Evolutionary conservation across 441 rosid genomes (phyloP), one percentile per base, ranked within the genome.

Genomic region (Rhodomyrtus psidioides): DNA sequence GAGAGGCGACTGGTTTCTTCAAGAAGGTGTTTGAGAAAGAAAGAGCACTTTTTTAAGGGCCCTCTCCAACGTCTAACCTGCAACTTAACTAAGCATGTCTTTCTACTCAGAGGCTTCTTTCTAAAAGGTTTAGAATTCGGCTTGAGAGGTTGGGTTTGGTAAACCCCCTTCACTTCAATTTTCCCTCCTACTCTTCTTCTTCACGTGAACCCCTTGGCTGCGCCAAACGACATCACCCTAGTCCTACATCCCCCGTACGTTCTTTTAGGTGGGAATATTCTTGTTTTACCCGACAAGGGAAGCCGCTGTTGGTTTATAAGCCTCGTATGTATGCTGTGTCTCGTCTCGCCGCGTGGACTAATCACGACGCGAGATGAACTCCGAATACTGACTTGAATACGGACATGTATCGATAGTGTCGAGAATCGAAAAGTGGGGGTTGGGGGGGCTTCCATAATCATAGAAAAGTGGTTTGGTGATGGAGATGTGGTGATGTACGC

Each of bases 31-130:
- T 39, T 13, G 55, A 46, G 53, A 24, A 24, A 57, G 55, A n/a
- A 54, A 28, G 42, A 16, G 55, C 15, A 42, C 28, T 30, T n/a
- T 83, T 92, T 83, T 90, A 83, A 86, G 86, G 86, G 9, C 49
- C 79, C n/a, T 12, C 87, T 88, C 96, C 95, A 93, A 93, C 96
- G 90, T 93, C 93, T 84, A 88, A 96, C 98, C 97, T 93, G 97
- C 91, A 94, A 87, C 93, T 85, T 87, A 94, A 92, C 97, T 92
- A 93, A 90, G 90, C 79, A 39, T 70, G 79, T 21, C 79, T 39
- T 34, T 70, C 79, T 70, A 39, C 79, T 30, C 5, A 62, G 76
- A 65, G 76, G 76, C 5, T 28, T 9, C 76, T 65, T 39, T 34
- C 76, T 34, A 34, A 44, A 42, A 34, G 5, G 26, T 4, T 4